Evolutionary conservation across 2,329 filamentous ascomycete species (phyloP), one percentile per base, ranked within the genome.

Genomic region (Diaporthe amygdali): DNA sequence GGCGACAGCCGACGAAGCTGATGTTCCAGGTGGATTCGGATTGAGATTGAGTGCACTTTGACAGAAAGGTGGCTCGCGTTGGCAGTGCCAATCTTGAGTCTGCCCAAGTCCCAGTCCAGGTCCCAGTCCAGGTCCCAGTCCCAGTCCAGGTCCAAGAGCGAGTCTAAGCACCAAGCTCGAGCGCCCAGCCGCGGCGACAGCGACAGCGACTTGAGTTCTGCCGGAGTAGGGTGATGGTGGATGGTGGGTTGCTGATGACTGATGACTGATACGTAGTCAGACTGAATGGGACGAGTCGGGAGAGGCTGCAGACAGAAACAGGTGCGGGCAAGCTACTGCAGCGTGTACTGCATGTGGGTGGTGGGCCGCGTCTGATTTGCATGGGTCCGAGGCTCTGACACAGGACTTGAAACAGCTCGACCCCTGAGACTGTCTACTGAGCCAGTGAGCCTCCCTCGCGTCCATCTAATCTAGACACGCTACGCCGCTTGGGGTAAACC

Each of bases 331-430:
- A n/a, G n/a, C 54, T 59, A 63, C 56, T 46, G 55, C 59, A 47
- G 59, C 59, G 44, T 27, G 30, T n/a, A n/a, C 41, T 64, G 59
- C 59, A 64, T 64, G 41, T 34, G 59, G 41, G 44, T 49, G 59
- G 59, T 64, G 59, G 59, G 44, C 59, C 59, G 41, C 39, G 59
- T 64, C 41, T 64, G 59, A 64, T 64, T 64, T 64, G 59, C 59
- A 64, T 64, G 59, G 59, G 59, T 64, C 59, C 59, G 59, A 64
- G 59, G 32, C 59, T 64, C 66, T 68, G 66, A 68, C 51, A 68
- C 66, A 68, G 55, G 52, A 51, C 52, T 44, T 68, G 66, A 68
- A 68, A 68, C 66, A 56, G 30, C 30, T 64, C 32, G 51, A 68
- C 66, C 66, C 66, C 66, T 68, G 51, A 54, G 52, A 34, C 27